Conservation (phyloP, 1,139 yeast species). For the Protomyces lactucae-debilis region DNA sequence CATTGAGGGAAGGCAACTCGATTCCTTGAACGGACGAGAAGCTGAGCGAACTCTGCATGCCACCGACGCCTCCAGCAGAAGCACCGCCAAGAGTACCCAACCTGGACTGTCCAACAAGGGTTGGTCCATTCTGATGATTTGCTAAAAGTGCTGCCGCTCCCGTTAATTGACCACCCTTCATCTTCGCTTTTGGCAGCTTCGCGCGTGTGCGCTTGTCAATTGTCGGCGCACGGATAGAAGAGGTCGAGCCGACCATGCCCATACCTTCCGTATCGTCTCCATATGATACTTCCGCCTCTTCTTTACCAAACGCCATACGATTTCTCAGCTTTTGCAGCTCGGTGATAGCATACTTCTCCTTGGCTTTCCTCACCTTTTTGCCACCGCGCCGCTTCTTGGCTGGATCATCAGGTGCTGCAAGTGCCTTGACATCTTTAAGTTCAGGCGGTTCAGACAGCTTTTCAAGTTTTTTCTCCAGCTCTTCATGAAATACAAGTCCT, state of each 20-base stretch:
- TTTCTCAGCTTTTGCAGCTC: conserved; percentile 80
- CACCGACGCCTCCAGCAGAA: conserved; percentile 32
- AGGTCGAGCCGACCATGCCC: conserved; percentile 57
- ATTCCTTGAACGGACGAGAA: conserved; percentile 39
- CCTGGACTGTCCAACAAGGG: conserved; percentile 9
- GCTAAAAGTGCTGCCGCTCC: conserved; percentile 18
- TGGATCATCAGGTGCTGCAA: conserved; percentile 75
- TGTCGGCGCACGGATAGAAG: conserved; percentile 42
- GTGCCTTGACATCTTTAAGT: conserved; percentile 60
- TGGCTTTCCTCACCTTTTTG: conserved; percentile 66
- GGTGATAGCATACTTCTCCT: conserved; percentile 74
- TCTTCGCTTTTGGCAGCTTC: conserved; percentile 37
- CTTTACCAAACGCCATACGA: conserved; percentile 77
- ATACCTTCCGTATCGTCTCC: conserved; percentile 64
- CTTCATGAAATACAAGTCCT: conserved; percentile 58
- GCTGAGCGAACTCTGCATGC: conserved; percentile 37
- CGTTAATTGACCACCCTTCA: conserved; percentile 24
- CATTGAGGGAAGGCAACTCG: conserved; percentile 35
- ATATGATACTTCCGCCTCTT: conserved; percentile 55
- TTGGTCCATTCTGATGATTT: background rate
- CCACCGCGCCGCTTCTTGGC: conserved; percentile 87
- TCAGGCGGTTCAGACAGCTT: conserved; percentile 78
- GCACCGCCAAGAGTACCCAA: background rate
- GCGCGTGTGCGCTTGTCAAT: conserved; percentile 39
- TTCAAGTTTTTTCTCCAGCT: conserved; percentile 59